Conservation (phyloP, 2,329 filamentous ascomycete genomes). For the Bipolaris bicolor region DNA sequence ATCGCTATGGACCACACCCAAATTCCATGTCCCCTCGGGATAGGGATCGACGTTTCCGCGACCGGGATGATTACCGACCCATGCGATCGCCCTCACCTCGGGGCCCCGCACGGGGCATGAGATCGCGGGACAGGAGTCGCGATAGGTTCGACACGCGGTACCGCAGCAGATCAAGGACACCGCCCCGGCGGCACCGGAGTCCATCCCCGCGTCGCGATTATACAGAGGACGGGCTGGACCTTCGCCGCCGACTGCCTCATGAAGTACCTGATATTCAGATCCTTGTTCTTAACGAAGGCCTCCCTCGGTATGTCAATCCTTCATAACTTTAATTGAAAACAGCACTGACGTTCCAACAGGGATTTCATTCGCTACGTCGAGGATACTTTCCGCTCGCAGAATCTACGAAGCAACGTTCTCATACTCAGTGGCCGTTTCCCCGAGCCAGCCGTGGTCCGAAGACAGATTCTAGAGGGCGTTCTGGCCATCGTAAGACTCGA, state of each 20-base stretch:
- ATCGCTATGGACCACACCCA: conserved; percentile 46
- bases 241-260: conserved; percentile 73
- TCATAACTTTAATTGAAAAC: neutral
- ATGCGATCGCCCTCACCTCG: conserved; percentile 56
- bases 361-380: conserved; percentile 87
- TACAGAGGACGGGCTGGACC: conserved; percentile 65
- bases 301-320: conserved; percentile 50
- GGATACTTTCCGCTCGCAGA: conserved; percentile 71
- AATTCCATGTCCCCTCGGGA: conserved; percentile 49
- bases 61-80: conserved; percentile 63
- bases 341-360: conserved; percentile 40
- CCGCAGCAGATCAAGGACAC: conserved; percentile 70
- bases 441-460: conserved; percentile 78
- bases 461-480: conserved; percentile 88
- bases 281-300: conserved; percentile 73
- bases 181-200: conserved; percentile 69
- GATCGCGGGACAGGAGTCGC: conserved; percentile 47
- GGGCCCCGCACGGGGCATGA: conserved; percentile 44
- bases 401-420: conserved; percentile 78
- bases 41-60: conserved; percentile 62
- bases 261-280: conserved; percentile 91
- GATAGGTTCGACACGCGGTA: conserved; percentile 60
- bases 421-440: conserved; percentile 78
- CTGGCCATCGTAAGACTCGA: conserved; percentile 82
- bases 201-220: conserved; percentile 69